These are phyloP conservation scores for Aureobasidium namibiae DNA, from an alignment of 2,329 filamentous ascomycete genomes.

Conservation along the genomic window DNA sequence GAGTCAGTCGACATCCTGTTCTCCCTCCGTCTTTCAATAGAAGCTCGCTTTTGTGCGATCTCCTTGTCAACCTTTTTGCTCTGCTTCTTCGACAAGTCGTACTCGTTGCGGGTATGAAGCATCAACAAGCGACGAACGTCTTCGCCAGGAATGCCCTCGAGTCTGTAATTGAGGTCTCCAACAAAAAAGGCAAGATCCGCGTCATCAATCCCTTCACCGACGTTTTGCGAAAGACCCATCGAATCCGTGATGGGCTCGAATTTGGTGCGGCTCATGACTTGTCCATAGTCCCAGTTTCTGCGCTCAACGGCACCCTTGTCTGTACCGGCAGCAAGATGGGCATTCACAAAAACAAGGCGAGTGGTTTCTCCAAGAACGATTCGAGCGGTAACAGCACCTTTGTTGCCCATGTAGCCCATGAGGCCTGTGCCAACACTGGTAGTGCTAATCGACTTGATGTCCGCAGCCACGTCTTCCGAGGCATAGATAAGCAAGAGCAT, in stretches of 20 bases:
- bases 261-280: conserved; percentile 66
- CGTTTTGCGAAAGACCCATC: conserved; percentile 50
- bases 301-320: conserved; percentile 71
- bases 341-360: conserved; percentile 81
- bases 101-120: conserved; percentile 73
- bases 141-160: conserved; percentile 79
- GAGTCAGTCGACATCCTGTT: conserved; percentile 8
- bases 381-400: conserved; percentile 76
- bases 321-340: conserved; percentile 79
- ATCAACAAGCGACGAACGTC: conserved; percentile 80
- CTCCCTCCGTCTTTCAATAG: neutral
- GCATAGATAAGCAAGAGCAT: conserved; percentile 79
- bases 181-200: conserved; percentile 96
- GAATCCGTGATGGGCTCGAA: conserved; percentile 66
- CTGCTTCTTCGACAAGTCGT: conserved; percentile 44
- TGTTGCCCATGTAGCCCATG: conserved; percentile 92
- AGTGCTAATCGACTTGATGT: conserved; percentile 73
- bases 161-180: conserved; percentile 88
- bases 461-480: conserved; percentile 63
- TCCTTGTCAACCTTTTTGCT: conserved; percentile 29
- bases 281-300: conserved; percentile 79
- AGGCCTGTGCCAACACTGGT: conserved; percentile 80
- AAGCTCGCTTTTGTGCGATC: conserved; percentile 15
- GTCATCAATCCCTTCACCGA: conserved; percentile 67
- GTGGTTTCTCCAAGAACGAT: conserved; percentile 86